Evolutionary conservation across 2,329 filamentous ascomycete species (phyloP).

Genomic region (Diplocarpon rosae): DNA sequence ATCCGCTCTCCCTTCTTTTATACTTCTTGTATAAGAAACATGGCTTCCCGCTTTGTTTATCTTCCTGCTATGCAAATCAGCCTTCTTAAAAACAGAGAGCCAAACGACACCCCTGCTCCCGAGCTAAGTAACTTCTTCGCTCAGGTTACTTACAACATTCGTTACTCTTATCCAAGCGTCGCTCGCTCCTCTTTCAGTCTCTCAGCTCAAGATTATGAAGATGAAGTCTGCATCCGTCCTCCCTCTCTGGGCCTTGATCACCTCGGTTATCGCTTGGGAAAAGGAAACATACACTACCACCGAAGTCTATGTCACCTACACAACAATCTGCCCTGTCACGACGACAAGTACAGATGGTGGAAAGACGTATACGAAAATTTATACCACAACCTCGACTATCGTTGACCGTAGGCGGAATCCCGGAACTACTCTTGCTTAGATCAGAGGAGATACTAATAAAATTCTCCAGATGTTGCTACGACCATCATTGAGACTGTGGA

Average conservation of each 20-base stretch:
- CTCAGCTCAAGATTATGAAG: constrained; percentile 9
- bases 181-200: constrained; percentile 8
- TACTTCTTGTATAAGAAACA: constrained; percentile 16
- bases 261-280: constrained; percentile 15
- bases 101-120: constrained; percentile 16
- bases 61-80: constrained; percentile 17
- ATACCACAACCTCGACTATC: constrained; percentile 32
- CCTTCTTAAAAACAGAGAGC: constrained; percentile 14
- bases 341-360: constrained; percentile 27
- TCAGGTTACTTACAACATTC: constrained; percentile 31
- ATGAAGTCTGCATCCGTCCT: constrained; percentile 20
- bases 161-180: constrained; percentile 6
- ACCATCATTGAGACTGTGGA: constrained; percentile 21
- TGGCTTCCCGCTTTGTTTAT: constrained; percentile 13
- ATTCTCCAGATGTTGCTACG: neutral
- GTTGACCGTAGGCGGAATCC: neutral
- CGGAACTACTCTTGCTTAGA: neutral
- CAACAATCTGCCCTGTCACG: constrained; percentile 31
- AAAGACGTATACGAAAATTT: constrained; percentile 31
- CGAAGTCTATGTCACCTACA: constrained; percentile 17
- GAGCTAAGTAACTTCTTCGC: constrained; percentile 34
- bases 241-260: constrained; percentile 20
- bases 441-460: neutral
- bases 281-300: constrained; percentile 15
- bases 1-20: neutral